Evolutionary conservation across 2,329 filamentous ascomycete genomes (phyloP).

Genomic region (Microdochium paspali): DNA sequence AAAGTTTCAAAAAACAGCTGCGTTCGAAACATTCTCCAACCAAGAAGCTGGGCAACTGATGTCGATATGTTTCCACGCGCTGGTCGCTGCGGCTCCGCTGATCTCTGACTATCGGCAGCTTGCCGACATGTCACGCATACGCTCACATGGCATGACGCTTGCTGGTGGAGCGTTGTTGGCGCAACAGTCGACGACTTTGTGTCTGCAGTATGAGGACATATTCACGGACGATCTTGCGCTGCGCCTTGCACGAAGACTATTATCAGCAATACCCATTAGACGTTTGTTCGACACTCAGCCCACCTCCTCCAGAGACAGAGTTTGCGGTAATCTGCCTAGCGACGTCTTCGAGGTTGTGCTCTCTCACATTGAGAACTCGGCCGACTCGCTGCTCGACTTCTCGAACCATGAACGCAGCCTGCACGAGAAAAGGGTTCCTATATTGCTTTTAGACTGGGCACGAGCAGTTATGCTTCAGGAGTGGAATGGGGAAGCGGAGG

Average conservation of each 20-base stretch:
- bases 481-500: slow-evolving; percentile 69
- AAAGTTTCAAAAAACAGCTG: slow-evolving; percentile 25
- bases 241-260: slow-evolving; percentile 47
- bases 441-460: slow-evolving; percentile 59
- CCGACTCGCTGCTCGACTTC: slow-evolving; percentile 36
- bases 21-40: slow-evolving; percentile 29
- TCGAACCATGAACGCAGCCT: slow-evolving; percentile 38
- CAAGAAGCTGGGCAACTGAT: slow-evolving; percentile 42
- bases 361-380: slow-evolving; percentile 43
- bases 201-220: slow-evolving; percentile 52
- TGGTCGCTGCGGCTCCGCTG: slow-evolving; percentile 48
- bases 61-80: slow-evolving; percentile 53
- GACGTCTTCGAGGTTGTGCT: slow-evolving; percentile 40
- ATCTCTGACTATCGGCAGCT: slow-evolving; percentile 36
- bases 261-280: slow-evolving; percentile 45
- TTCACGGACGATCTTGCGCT: slow-evolving; percentile 53
- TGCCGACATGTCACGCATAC: slow-evolving; percentile 50
- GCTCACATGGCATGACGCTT: slow-evolving; percentile 42
- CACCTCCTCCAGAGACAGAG: slow-evolving; percentile 22
- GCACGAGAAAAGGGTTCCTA: slow-evolving; percentile 48
- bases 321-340: slow-evolving; percentile 16
- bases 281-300: slow-evolving; percentile 38
- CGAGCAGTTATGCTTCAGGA: slow-evolving; percentile 65
- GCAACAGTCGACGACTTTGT: slow-evolving; percentile 37
- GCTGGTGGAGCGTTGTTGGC: slow-evolving; percentile 34